Conservation (phyloP, 306 rosid genomes). For the Vachellia collinsii region DNA sequence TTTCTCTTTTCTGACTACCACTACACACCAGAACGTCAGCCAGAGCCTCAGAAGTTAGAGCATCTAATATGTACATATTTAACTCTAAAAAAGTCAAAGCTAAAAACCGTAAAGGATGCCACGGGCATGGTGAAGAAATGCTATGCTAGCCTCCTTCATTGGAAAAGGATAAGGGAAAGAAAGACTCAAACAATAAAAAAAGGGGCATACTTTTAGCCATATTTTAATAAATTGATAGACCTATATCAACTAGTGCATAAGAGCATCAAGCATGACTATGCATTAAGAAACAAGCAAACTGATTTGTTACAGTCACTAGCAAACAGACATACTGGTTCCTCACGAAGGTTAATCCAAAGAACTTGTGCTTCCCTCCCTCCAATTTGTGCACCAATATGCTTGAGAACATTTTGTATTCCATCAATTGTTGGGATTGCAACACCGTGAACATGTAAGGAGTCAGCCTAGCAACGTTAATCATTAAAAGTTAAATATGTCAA, state of each 20-base stretch:
- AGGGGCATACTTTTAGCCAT: not conserved
- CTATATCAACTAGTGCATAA: not conserved
- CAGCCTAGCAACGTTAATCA: constrained; percentile 48
- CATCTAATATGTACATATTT: not conserved
- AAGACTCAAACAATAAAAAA: not conserved
- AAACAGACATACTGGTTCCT: constrained; percentile 68
- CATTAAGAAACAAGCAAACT: not conserved
- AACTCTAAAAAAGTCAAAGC: not conserved
- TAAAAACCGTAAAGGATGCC: not conserved
- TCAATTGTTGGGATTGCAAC: constrained; percentile 82
- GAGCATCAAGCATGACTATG: not conserved
- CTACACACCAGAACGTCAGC: not conserved
- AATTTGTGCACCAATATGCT: constrained; percentile 68
- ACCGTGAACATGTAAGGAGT: constrained; percentile 75
- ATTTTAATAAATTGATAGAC: too few relatives aligned
- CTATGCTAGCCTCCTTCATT: not conserved
- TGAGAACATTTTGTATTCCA: constrained; percentile 84
- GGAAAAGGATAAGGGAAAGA: not conserved
- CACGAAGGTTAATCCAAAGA: constrained; percentile 93
- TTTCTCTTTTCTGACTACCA: not conserved
- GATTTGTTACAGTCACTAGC: not conserved
- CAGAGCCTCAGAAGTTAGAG: not conserved
- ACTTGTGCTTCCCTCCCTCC: constrained; percentile 51
- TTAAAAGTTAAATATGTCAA: not conserved
- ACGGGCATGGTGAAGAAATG: not conserved